phyloP scores from a whole-genome alignment of 2,329 filamentous ascomycete genomes.

The Colletotrichum sp. region DNA sequence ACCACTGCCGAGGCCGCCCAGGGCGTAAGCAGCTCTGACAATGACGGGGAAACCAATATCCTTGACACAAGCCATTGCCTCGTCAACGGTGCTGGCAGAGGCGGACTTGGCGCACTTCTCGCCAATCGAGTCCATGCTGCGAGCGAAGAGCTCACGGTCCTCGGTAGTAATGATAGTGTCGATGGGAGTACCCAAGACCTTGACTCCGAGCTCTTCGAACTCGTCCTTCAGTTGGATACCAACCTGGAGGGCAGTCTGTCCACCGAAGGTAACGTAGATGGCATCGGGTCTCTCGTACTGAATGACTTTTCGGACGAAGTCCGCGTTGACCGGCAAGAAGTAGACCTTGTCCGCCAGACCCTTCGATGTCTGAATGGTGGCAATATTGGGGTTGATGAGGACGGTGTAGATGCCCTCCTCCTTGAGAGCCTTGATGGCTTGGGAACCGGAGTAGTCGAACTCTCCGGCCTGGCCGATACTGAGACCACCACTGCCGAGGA shows the following conservation, averaged over 20 bases:
- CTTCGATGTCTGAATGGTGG: conserved; percentile 98
- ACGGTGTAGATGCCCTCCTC: conserved; percentile 98
- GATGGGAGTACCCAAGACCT: conserved; percentile 94
- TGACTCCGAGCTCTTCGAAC: conserved; percentile 89
- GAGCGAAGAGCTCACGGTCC: conserved; percentile 94
- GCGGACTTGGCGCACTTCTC: conserved; percentile 98
- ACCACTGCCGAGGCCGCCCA: conserved; percentile 93
- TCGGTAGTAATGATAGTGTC: conserved; percentile 99
- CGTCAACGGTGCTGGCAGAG: conserved; percentile 85
- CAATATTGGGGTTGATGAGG: conserved; percentile 98
- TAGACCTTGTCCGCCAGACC: conserved; percentile 98
- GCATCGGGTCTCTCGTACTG: conserved; percentile 92
- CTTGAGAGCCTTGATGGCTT: conserved; percentile 98
- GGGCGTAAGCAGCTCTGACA: conserved; percentile 92
- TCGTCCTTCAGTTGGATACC: conserved; percentile 98
- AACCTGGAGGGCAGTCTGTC: conserved; percentile 94
- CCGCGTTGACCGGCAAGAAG: conserved; percentile 94
- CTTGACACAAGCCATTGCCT: conserved; percentile 87
- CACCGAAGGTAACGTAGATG: conserved; percentile 97
- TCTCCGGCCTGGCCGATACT: conserved; percentile 98
- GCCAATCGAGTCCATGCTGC: conserved; percentile 97
- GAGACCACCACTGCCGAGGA: conserved; percentile 92
- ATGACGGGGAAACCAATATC: conserved; percentile 97
- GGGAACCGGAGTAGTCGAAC: conserved; percentile 98
- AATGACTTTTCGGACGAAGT: conserved; percentile 98